Percentiles rank a stretch among this genome's conserved stretches.
Conservation (phyloP, 306 rosid genomes). For the Lablab purpureus region DNA sequence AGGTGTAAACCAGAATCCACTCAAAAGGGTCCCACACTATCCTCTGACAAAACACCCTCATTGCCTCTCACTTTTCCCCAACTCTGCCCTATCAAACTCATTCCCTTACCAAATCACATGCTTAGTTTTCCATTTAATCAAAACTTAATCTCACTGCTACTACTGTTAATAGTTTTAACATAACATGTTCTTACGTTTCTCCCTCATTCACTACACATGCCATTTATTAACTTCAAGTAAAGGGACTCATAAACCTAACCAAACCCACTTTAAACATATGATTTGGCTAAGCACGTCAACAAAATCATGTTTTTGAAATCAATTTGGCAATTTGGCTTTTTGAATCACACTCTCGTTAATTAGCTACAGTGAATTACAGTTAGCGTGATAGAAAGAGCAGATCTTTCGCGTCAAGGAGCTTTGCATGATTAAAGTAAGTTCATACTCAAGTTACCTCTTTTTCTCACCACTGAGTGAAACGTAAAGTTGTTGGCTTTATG, state of each 20-base stretch:
- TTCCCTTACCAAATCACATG: conserved; percentile 12
- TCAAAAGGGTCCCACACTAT: conserved; percentile 42
- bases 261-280: conserved; percentile 35
- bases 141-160: too few relatives aligned
- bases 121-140: too few relatives aligned
- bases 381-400: conserved; percentile 38
- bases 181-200: too few relatives aligned
- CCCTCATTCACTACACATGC: too few relatives aligned
- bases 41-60: background rate
- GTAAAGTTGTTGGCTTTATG: conserved; percentile 38
- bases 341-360: conserved; percentile 39
- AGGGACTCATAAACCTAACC: background rate
- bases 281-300: conserved; percentile 27
- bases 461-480: conserved; percentile 27
- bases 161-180: too few relatives aligned
- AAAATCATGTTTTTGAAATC: background rate
- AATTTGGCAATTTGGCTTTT: conserved; percentile 45
- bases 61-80: conserved; percentile 34
- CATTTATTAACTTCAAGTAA: background rate
- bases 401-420: conserved; percentile 41
- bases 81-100: conserved; percentile 25
- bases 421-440: conserved; percentile 43
- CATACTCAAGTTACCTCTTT: conserved; percentile 23
- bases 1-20: conserved; percentile 19
- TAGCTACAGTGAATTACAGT: conserved; percentile 53